These are phyloP conservation scores for Rhynchospora breviuscula DNA, from an alignment of 176 grass and related monocot genomes.

Conservation along the genomic window DNA sequence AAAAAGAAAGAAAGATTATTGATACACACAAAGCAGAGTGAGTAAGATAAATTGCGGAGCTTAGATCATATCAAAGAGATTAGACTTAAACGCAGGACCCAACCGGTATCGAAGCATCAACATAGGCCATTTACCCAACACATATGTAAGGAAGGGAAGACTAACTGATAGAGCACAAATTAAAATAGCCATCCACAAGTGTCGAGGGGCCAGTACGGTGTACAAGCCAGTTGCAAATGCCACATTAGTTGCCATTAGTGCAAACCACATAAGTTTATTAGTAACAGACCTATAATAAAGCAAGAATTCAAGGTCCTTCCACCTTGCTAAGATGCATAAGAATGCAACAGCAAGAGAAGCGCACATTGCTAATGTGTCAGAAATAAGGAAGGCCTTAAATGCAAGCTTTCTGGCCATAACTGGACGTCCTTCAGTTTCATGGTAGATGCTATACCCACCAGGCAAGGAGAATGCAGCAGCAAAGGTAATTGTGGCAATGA, in stretches of 20 bases:
- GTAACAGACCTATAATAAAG: conserved; percentile 24
- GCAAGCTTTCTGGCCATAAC: conserved; percentile 3
- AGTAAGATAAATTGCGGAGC: no score
- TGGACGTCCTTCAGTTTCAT: conserved; percentile 1
- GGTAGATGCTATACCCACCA: neutral
- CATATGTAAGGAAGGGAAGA: neutral
- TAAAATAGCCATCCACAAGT: neutral
- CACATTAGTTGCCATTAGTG: neutral
- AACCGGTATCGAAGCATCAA: neutral
- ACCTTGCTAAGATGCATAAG: conserved; percentile 23
- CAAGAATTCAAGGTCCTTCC: conserved; percentile 28
- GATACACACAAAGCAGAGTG: no score
- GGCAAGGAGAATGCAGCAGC: conserved; percentile 14
- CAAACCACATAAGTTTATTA: conserved; percentile 30
- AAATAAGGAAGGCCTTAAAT: conserved; percentile 23
- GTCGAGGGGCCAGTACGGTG: neutral
- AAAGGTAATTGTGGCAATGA: conserved; percentile 12
- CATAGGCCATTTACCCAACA: neutral
- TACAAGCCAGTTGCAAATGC: conserved; percentile 7
- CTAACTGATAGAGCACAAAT: neutral
- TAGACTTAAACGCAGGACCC: neutral
- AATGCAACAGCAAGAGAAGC: conserved; percentile 23
- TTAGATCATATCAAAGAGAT: neutral
- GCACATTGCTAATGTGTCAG: conserved; percentile 11
- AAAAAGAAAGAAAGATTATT: no score